A percentile compares a stretch with the other conserved stretches of the same genome.
These are phyloP conservation scores for Ophiostoma novo-ulmi DNA, from an alignment of 2,329 filamentous ascomycete genomes.

Conservation along the genomic window DNA sequence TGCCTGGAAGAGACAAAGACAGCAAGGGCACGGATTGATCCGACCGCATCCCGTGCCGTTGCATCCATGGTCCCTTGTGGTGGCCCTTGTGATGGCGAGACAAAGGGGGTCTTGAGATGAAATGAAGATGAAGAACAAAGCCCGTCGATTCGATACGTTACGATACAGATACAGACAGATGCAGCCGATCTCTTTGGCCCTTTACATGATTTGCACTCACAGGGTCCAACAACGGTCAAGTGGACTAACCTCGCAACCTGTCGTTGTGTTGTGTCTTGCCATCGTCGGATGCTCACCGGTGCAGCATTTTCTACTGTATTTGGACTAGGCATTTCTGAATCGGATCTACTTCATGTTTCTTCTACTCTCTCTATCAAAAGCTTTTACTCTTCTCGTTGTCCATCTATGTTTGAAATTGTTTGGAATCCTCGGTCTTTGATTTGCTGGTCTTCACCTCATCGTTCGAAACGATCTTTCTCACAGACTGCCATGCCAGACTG, in stretches of 20 bases:
- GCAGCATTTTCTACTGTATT: constrained; percentile 5
- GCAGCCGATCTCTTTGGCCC: constrained; percentile 7
- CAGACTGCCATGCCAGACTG: too few species aligned
- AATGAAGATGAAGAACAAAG: not conserved
- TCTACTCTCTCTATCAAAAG: not conserved
- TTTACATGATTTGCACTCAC: not conserved
- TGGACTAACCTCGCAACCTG: not conserved
- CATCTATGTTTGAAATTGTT: too few species aligned
- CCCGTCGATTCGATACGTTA: not conserved
- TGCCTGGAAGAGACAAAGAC: not conserved
- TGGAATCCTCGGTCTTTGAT: too few species aligned
- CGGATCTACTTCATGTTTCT: not conserved
- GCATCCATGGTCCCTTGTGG: not conserved
- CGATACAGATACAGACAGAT: not conserved
- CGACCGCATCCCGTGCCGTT: constrained; percentile 2
- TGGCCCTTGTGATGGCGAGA: not conserved
- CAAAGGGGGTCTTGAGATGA: not conserved
- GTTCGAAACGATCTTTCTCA: too few species aligned
- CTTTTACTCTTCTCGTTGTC: too few species aligned
- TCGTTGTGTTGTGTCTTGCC: not conserved
- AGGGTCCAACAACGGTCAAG: not conserved
- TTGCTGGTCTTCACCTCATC: too few species aligned
- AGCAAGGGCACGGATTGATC: constrained; percentile 9
- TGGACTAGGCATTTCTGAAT: not conserved
- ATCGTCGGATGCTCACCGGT: constrained; percentile 8